Conservation (phyloP, 495 filamentous ascomycete genomes). For the Aspergillus avenaceus region DNA sequence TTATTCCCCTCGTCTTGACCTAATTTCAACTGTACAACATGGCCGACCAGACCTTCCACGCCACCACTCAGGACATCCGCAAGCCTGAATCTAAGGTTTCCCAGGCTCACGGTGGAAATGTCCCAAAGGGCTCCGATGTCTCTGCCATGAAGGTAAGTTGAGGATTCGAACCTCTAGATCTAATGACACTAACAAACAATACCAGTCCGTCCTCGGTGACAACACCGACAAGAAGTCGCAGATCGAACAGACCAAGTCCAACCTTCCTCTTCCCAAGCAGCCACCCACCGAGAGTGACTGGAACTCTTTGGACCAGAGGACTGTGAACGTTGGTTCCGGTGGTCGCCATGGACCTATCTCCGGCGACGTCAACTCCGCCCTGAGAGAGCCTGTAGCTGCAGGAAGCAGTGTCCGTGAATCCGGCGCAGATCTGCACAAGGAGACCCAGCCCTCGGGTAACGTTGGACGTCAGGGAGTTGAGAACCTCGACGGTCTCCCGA, state of each 20-base stretch:
- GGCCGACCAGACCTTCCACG: constrained; percentile 49
- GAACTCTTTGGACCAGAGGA: constrained; percentile 65
- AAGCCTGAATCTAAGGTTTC: constrained; percentile 47
- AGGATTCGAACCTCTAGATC: neutral
- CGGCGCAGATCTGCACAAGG: constrained; percentile 36
- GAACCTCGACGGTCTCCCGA: constrained; percentile 42
- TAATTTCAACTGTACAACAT: constrained; percentile 28
- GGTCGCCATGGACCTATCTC: constrained; percentile 49
- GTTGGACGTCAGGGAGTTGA: constrained; percentile 57
- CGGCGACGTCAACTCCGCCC: constrained; percentile 47
- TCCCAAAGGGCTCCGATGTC: constrained; percentile 43
- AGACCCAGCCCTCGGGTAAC: constrained; percentile 33
- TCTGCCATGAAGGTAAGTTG: constrained; percentile 42
- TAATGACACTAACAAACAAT: constrained; percentile 1
- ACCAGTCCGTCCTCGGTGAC: constrained; percentile 45
- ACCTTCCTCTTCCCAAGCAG: constrained; percentile 75
- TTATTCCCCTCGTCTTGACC: too few relatives aligned
- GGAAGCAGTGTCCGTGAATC: constrained; percentile 52
- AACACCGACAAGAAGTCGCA: constrained; percentile 54
- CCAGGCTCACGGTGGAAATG: constrained; percentile 34
- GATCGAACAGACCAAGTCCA: constrained; percentile 61
- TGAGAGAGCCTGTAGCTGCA: constrained; percentile 61
- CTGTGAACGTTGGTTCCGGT: constrained; percentile 65
- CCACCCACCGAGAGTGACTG: constrained; percentile 71
- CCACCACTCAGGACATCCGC: constrained; percentile 48